phyloP scores from a whole-genome alignment of 1,284 basidiomycete genomes.

The Ustilago crameri region DNA sequence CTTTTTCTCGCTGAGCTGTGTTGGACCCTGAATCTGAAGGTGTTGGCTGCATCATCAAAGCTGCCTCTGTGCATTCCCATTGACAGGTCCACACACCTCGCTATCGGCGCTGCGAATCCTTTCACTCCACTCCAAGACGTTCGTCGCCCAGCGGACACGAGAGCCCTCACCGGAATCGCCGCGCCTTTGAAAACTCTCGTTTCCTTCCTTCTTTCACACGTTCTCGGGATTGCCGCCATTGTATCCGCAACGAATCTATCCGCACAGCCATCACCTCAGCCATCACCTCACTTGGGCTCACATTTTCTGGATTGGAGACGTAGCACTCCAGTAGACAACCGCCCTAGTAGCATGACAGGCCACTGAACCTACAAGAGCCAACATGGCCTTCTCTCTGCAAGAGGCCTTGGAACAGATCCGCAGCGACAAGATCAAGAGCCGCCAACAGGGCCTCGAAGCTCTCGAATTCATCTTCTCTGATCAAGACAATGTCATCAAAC shows the following conservation, averaged over 20 bases:
- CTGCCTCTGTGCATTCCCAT: background rate
- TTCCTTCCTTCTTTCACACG: conserved; percentile 2
- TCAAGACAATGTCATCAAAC: conserved; percentile 72
- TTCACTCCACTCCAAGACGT: background rate
- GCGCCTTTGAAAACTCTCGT: background rate
- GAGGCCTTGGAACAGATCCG: conserved; percentile 46
- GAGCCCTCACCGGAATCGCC: background rate
- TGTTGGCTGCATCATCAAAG: background rate
- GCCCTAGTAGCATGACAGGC: conserved; percentile 8
- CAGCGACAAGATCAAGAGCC: conserved; percentile 76
- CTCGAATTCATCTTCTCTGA: conserved; percentile 76
- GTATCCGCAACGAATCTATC: no score
- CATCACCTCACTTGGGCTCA: no score
- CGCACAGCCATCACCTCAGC: background rate
- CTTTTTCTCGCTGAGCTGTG: background rate
- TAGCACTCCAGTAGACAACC: background rate
- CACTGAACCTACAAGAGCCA: conserved; percentile 2
- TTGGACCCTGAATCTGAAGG: background rate
- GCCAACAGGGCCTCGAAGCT: conserved; percentile 75
- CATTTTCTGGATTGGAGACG: no score
- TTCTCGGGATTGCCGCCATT: background rate
- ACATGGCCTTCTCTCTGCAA: conserved; percentile 46
- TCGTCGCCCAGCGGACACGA: no score
- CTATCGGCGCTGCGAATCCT: background rate
- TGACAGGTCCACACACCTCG: background rate